phyloP scores from a whole-genome alignment of 306 rosid genomes.

The Pyrus pyrifolia region DNA sequence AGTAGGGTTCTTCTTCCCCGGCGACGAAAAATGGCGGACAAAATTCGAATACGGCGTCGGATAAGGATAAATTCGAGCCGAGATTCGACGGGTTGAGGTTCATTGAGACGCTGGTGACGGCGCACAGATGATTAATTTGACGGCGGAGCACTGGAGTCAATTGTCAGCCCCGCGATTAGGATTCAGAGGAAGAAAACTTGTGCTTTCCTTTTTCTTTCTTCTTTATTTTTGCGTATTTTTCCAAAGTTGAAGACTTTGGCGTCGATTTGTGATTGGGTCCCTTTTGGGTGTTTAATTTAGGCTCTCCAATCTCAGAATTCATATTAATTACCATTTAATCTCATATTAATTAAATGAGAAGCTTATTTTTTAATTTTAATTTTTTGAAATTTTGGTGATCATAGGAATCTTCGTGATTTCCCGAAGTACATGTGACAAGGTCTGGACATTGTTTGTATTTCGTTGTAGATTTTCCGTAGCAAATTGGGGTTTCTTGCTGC shows the following conservation, averaged over 20 bases:
- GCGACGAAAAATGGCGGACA: background rate
- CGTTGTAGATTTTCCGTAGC: background rate
- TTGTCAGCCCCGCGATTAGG: background rate
- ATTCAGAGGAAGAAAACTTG: background rate
- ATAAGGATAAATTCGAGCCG: slow-evolving; percentile 69
- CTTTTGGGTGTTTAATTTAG: background rate
- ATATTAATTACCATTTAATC: background rate
- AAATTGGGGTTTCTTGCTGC: background rate
- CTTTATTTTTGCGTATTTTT: background rate
- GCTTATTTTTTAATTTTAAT: background rate
- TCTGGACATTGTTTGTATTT: background rate
- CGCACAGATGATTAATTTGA: slow-evolving; percentile 51
- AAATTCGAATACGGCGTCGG: slow-evolving; percentile 6
- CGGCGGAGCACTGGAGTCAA: background rate
- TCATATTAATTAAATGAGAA: background rate
- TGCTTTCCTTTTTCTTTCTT: background rate
- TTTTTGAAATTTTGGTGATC: background rate
- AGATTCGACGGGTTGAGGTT: slow-evolving; percentile 88
- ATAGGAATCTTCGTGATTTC: background rate
- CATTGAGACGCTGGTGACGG: slow-evolving; percentile 86
- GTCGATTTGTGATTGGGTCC: background rate
- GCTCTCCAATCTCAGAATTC: slow-evolving; percentile 2
- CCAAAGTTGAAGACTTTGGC: background rate
- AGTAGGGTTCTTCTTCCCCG: slow-evolving; percentile 17
- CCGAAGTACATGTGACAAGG: background rate